phyloP scores from a whole-genome alignment of 768 basidiomycete genomes.

The Chalciporus piperatus region DNA sequence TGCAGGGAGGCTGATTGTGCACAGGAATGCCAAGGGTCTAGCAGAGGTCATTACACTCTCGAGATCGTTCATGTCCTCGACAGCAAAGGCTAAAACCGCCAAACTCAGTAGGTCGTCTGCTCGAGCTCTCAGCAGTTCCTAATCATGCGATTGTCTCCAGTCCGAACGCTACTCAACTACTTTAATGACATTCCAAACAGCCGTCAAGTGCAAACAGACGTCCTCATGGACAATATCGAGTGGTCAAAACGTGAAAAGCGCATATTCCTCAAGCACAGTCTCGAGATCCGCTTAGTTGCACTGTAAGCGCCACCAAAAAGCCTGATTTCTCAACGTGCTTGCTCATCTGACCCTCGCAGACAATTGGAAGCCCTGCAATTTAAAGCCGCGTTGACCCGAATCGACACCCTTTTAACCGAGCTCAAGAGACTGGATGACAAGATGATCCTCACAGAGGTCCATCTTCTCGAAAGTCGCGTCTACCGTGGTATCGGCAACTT shows the following conservation, averaged over 20 bases:
- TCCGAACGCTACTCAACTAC: constrained; percentile 90
- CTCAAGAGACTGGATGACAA: constrained; percentile 95
- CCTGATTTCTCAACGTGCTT: neutral
- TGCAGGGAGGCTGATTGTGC: neutral
- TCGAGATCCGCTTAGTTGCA: constrained; percentile 84
- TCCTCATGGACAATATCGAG: constrained; percentile 85
- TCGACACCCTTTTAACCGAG: constrained; percentile 87
- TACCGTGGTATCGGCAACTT: constrained; percentile 89
- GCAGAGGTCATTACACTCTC: constrained; percentile 85
- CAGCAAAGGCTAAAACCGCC: constrained; percentile 95
- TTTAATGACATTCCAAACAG: constrained; percentile 79
- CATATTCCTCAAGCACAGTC: constrained; percentile 91
- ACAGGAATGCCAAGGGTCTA: constrained; percentile 79
- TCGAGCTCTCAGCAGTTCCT: neutral
- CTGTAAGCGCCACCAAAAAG: constrained; percentile 44
- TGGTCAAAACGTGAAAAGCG: constrained; percentile 93
- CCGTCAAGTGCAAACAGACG: constrained; percentile 72
- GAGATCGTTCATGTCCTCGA: constrained; percentile 85
- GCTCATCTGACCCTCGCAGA: constrained; percentile 32
- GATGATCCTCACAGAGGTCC: constrained; percentile 95
- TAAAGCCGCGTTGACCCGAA: constrained; percentile 75
- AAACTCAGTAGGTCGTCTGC: constrained; percentile 66
- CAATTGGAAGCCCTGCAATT: constrained; percentile 75
- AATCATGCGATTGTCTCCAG: constrained; percentile 37
- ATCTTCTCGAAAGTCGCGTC: constrained; percentile 88